These are phyloP conservation scores for Solanum ossicruentum DNA, from an alignment of 257 asterid species.

Conservation along the genomic window DNA sequence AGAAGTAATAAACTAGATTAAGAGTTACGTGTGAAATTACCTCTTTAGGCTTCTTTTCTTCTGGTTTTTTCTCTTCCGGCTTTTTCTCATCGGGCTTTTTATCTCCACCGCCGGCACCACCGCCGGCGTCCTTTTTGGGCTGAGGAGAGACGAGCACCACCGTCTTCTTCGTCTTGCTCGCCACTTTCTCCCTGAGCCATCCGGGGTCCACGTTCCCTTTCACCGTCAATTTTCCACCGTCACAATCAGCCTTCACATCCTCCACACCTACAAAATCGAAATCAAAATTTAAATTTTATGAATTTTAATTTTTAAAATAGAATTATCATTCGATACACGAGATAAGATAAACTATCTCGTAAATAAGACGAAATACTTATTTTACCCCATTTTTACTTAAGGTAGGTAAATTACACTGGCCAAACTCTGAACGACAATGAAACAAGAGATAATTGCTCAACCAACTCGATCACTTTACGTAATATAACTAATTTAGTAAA, in stretches of 20 bases:
- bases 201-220: slow-evolving; percentile 77
- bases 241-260: slow-evolving; percentile 61
- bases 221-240: slow-evolving; percentile 57
- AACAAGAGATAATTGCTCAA: background rate
- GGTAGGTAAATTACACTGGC: background rate
- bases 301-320: too few relatives aligned
- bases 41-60: slow-evolving; percentile 52
- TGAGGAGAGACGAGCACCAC: slow-evolving; percentile 71
- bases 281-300: background rate
- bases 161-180: slow-evolving; percentile 68
- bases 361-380: too few relatives aligned
- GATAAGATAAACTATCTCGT: too few relatives aligned
- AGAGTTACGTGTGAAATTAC: slow-evolving; percentile 6
- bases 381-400: too few relatives aligned
- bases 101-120: slow-evolving; percentile 3
- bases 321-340: too few relatives aligned
- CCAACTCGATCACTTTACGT: background rate
- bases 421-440: background rate
- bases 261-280: slow-evolving; percentile 41
- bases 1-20: background rate
- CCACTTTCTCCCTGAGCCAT: slow-evolving; percentile 60
- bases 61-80: slow-evolving; percentile 29
- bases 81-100: slow-evolving; percentile 44
- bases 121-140: slow-evolving; percentile 34
- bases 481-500: background rate